These are phyloP conservation scores for Acacia pycnantha DNA, from an alignment of 331 rosid genomes.

Conservation along the genomic window DNA sequence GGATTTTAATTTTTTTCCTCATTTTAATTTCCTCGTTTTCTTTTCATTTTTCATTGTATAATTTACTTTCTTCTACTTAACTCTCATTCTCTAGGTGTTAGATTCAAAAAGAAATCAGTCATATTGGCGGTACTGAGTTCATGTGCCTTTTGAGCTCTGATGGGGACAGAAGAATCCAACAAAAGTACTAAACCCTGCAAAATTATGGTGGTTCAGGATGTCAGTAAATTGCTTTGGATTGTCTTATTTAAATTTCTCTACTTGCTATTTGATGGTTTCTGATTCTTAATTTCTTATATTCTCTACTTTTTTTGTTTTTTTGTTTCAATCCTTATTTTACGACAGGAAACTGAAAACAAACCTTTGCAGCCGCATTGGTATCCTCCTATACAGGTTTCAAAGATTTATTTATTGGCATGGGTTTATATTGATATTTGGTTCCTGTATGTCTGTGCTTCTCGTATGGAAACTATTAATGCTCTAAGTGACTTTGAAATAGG, in stretches of 20 bases:
- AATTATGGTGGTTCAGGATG: conserved; percentile 35
- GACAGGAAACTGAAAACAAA: conserved; percentile 30
- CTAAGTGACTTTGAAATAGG: conserved; percentile 29
- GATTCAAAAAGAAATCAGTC: conserved; percentile 12
- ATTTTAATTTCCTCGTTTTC: neutral
- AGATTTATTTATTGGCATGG: conserved; percentile 7
- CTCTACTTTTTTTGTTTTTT: neutral
- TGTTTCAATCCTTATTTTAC: neutral
- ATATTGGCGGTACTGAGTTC: conserved; percentile 17
- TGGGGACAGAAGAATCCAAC: conserved; percentile 38
- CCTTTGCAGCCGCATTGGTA: conserved; percentile 28
- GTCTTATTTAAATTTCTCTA: conserved; percentile 36
- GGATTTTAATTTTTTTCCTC: neutral
- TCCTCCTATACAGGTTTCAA: conserved; percentile 38
- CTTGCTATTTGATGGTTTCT: conserved; percentile 1
- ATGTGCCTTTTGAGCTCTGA: conserved; percentile 21
- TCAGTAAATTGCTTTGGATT: conserved; percentile 23
- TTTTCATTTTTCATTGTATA: neutral
- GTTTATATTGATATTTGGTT: neutral
- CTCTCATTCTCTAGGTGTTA: conserved; percentile 16
- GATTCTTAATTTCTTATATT: conserved; percentile 16
- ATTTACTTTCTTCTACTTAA: neutral
- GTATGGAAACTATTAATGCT: conserved; percentile 11
- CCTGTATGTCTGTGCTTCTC: neutral
- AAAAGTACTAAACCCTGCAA: conserved; percentile 23